Evolutionary conservation across 192 early-diverging fungal species (phyloP), one percentile per base, ranked within the genome.

Genomic region (Coemansia sp.): DNA sequence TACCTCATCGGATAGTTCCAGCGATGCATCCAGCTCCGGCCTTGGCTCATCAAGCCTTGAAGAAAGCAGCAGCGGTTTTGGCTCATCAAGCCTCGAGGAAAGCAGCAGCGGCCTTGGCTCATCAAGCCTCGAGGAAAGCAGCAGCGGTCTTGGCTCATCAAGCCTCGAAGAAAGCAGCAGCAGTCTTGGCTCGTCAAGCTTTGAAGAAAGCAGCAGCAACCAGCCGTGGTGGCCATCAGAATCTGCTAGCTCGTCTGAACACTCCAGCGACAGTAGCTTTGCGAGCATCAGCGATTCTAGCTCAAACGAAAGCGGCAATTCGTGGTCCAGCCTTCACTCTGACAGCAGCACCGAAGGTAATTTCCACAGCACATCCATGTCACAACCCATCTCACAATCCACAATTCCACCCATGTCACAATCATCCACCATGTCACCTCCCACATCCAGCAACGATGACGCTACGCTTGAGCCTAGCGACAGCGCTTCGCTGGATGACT

Each of bases 301-400:
- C 25, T 29, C n/a, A 32, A 21, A 60, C 12, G 22, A n/a, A 47
- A 60, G 7, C 19, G 21, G 19, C 38, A 24, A 69, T 7, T 8
- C 32, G 32, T 8, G 6, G 32, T 35, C 32, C 32, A 35, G 32
- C 32, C 32, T 35, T 35, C 6, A 35, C 32, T 8, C n/a, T 37
- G 32, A 54, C 12, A 32, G 27, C 58, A 60, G 2, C 24, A 27
- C 38, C 27, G 35, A 69, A 70, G 63, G 55, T 66, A 66, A 63
- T 57, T 47, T 49, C 45, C 59, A 62, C 47, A 65, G 43, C 47
- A 35, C 41, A 43, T 61, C 14, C 41, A n/a, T 15, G 15, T n/a
- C 41, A 35, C 32, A 35, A 35, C 7, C 32, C 32, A 32, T 32
- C 27, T 29, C 27, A 29, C 27, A 29, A 29, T 29, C 27, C 27